Conservation (phyloP, 2,329 filamentous ascomycete genomes). For the Bipolaris victoriae region DNA sequence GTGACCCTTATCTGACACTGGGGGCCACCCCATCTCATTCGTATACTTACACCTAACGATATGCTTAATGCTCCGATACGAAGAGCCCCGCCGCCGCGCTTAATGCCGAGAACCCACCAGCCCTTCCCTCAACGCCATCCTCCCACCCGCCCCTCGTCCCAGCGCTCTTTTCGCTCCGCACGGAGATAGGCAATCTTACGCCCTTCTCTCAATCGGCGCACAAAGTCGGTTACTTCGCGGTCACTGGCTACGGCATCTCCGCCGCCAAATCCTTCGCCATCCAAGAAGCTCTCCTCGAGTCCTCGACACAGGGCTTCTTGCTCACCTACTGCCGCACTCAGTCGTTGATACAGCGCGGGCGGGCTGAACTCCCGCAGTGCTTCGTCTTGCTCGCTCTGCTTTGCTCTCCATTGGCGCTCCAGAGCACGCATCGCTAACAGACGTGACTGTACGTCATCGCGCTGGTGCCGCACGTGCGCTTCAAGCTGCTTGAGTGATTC, state of each 20-base stretch:
- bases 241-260: constrained; percentile 66
- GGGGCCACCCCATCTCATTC: neutral
- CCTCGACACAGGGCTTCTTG: constrained; percentile 81
- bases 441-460: constrained; percentile 76
- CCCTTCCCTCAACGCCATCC: constrained; percentile 72
- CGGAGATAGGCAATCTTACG: constrained; percentile 79
- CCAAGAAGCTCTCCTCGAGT: constrained; percentile 91
- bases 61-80: too few relatives aligned
- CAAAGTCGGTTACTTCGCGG: constrained; percentile 84
- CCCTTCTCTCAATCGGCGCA: constrained; percentile 79
- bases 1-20: neutral
- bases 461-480: constrained; percentile 63
- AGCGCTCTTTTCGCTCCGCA: constrained; percentile 85
- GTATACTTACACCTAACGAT: neutral
- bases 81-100: neutral
- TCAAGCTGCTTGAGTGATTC: constrained; percentile 67
- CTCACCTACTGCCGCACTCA: constrained; percentile 78
- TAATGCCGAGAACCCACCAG: neutral
- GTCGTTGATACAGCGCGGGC: constrained; percentile 80
- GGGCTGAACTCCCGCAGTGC: constrained; percentile 85
- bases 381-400: constrained; percentile 86
- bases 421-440: constrained; percentile 83
- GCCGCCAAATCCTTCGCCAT: constrained; percentile 58
- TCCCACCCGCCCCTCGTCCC: constrained; percentile 94
- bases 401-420: constrained; percentile 89